phyloP scores from a whole-genome alignment of 768 basidiomycete species.

The Tephrocybe sp. region DNA sequence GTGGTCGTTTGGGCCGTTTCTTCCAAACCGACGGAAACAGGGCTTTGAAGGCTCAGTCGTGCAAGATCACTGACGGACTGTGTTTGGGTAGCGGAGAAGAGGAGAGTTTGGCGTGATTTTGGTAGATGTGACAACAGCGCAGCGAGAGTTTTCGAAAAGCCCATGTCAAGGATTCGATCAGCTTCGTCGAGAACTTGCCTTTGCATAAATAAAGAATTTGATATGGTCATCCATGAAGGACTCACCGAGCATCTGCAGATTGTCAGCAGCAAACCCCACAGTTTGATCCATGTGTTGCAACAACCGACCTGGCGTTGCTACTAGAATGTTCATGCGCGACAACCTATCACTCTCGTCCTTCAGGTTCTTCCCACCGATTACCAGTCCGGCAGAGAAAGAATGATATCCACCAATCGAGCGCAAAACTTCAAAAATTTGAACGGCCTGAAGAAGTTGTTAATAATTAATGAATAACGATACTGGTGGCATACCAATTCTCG shows the following conservation, averaged over 20 bases:
- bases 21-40: constrained; percentile 68
- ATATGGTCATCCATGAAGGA: constrained; percentile 11
- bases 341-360: constrained; percentile 90
- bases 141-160: constrained; percentile 83
- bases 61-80: constrained; percentile 86
- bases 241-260: constrained; percentile 87
- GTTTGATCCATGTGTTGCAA: constrained; percentile 99
- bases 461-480: background rate
- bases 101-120: constrained; percentile 86
- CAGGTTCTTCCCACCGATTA: constrained; percentile 94
- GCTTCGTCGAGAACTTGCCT: constrained; percentile 89
- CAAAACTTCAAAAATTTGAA: constrained; percentile 96
- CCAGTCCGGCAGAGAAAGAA: constrained; percentile 87
- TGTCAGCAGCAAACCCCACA: constrained; percentile 87
- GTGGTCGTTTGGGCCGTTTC: constrained; percentile 52
- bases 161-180: constrained; percentile 95
- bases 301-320: constrained; percentile 92
- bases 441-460: constrained; percentile 53
- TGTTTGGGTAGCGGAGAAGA: constrained; percentile 97
- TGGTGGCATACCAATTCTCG: constrained; percentile 72
- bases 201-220: constrained; percentile 1
- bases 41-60: constrained; percentile 82
- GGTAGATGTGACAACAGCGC: constrained; percentile 93
- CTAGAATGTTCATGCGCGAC: constrained; percentile 95
- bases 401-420: constrained; percentile 92